A percentile compares a stretch with the other conserved stretches of the same genome.
Evolutionary conservation across 148 eudicot species (phyloP).

Genomic region (Bassia scoparia): DNA sequence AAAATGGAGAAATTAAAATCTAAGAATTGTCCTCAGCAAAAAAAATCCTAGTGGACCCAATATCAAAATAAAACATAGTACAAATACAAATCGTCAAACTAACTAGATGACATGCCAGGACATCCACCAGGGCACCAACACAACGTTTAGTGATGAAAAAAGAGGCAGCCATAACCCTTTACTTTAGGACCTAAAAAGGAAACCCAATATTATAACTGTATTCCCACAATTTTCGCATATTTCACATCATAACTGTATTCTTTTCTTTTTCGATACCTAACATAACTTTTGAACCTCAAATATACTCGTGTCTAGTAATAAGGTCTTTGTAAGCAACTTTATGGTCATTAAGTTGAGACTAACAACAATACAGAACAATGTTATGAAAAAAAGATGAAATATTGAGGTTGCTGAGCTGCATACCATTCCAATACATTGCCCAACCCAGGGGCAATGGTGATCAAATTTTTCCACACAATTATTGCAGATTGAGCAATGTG

Average conservation of each 20-base stretch:
- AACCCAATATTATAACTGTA: neutral
- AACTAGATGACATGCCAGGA: neutral
- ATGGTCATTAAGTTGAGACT: neutral
- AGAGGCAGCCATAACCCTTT: too few species aligned
- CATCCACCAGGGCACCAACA: too few species aligned
- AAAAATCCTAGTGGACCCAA: too few species aligned
- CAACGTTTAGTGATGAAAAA: too few species aligned
- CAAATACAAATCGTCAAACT: neutral
- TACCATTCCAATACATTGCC: constrained; percentile 98
- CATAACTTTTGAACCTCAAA: neutral
- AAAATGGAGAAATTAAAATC: too few species aligned
- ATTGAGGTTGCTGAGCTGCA: constrained; percentile 9
- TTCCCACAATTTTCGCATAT: neutral
- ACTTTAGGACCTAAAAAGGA: neutral
- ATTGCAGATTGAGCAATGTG: constrained; percentile 97
- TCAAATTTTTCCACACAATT: constrained; percentile 95
- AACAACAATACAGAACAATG: neutral
- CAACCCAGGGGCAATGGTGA: constrained; percentile 99
- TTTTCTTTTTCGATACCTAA: neutral
- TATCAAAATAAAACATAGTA: too few species aligned
- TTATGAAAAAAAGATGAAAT: neutral
- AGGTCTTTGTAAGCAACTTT: neutral
- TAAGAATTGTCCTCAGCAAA: too few species aligned
- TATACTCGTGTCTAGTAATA: neutral
- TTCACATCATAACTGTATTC: neutral